Evolutionary conservation across 495 filamentous ascomycete genomes (phyloP).

Genomic region (Aspergillus incahuasiensis): DNA sequence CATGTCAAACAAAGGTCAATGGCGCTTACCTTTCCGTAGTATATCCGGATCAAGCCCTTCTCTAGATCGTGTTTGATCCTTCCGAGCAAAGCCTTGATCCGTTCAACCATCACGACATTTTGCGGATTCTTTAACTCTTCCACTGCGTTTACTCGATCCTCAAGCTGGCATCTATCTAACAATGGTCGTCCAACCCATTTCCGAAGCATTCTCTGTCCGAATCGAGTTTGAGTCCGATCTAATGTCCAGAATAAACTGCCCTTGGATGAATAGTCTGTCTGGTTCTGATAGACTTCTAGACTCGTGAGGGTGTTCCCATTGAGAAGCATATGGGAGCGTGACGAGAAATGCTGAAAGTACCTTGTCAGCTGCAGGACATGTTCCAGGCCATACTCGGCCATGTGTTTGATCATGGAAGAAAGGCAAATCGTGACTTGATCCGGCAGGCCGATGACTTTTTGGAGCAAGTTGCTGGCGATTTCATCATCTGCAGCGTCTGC

Average conservation of each 20-base stretch:
- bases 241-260: constrained; percentile 95
- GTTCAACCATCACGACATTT: constrained; percentile 63
- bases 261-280: constrained; percentile 79
- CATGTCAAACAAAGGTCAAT: not conserved
- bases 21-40: constrained; percentile 70
- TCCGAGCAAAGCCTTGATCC: constrained; percentile 61
- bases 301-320: constrained; percentile 94
- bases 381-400: constrained; percentile 89
- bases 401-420: constrained; percentile 93
- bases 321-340: constrained; percentile 90
- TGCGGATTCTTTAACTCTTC: constrained; percentile 76
- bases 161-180: constrained; percentile 68
- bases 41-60: constrained; percentile 88
- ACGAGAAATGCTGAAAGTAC: constrained; percentile 95
- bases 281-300: constrained; percentile 92
- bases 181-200: constrained; percentile 96
- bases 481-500: constrained; percentile 43
- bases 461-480: constrained; percentile 58
- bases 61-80: constrained; percentile 81
- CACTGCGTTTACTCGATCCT: constrained; percentile 82
- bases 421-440: constrained; percentile 88
- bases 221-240: constrained; percentile 86
- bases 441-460: constrained; percentile 79
- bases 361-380: constrained; percentile 97
- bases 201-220: constrained; percentile 80